These are phyloP conservation scores for Paramecium pentaurelia DNA, from an alignment of 73 alveolate species.

Conservation along the genomic window DNA sequence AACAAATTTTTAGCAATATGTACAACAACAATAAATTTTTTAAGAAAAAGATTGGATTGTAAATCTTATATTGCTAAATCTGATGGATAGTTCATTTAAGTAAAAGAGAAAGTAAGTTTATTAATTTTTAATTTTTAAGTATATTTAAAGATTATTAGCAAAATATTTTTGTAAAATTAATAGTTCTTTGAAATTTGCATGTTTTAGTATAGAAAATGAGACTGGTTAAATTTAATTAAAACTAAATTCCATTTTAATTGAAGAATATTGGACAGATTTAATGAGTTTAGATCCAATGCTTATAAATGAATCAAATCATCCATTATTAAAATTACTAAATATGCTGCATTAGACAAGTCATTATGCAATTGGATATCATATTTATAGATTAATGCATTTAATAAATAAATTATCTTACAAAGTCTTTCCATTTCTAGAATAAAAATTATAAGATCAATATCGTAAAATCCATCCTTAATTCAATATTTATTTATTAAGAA, in stretches of 20 bases:
- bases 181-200: background rate
- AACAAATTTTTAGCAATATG: background rate
- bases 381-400: slow-evolving; percentile 15
- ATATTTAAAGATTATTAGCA: background rate
- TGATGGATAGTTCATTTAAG: background rate
- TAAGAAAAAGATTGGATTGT: background rate
- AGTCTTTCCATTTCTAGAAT: background rate
- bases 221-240: background rate
- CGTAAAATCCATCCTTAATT: background rate
- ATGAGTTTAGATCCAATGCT: background rate
- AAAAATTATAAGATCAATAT: background rate
- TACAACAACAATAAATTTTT: background rate
- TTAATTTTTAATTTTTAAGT: background rate
- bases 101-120: background rate
- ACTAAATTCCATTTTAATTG: background rate
- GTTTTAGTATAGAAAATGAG: background rate
- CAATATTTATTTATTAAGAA: background rate
- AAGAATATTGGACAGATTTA: background rate
- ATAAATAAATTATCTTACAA: background rate
- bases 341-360: background rate
- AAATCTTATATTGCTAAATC: background rate
- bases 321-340: background rate
- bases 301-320: background rate
- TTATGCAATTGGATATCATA: background rate
- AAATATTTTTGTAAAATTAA: background rate